A percentile compares a stretch with the other conserved stretches of the same genome.
Evolutionary conservation across 768 basidiomycete species (phyloP).

Genomic region (Amanita pallidorosea): DNA sequence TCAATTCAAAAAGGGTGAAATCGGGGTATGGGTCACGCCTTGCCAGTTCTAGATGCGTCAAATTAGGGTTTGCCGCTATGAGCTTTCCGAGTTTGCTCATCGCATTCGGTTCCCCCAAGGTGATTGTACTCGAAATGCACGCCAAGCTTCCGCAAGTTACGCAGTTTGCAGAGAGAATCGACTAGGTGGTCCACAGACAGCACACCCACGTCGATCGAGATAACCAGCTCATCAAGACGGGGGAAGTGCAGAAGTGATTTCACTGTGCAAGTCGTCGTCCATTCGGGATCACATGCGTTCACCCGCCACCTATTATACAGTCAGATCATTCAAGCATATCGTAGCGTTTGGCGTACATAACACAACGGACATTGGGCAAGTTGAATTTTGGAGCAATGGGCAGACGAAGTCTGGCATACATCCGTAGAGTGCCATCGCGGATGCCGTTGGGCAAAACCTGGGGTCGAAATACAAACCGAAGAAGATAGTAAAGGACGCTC

Average conservation of each 20-base stretch:
- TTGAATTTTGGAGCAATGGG: neutral
- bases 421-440: neutral
- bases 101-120: neutral
- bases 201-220: neutral
- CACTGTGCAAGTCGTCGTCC: neutral
- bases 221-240: neutral
- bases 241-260: neutral
- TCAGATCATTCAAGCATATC: neutral
- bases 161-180: neutral
- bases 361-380: conserved; percentile 1
- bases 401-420: neutral
- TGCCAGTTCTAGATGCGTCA: neutral
- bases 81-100: neutral
- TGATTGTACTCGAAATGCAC: neutral
- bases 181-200: neutral
- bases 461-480: neutral
- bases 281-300: neutral
- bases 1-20: neutral
- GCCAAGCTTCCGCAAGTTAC: neutral
- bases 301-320: neutral
- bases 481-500: neutral
- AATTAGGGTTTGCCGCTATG: neutral
- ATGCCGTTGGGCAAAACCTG: neutral
- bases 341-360: neutral
- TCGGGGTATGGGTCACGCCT: neutral